Conservation (phyloP, 352 stramenopile genomes). For the Phytophthora niederhauseri region DNA sequence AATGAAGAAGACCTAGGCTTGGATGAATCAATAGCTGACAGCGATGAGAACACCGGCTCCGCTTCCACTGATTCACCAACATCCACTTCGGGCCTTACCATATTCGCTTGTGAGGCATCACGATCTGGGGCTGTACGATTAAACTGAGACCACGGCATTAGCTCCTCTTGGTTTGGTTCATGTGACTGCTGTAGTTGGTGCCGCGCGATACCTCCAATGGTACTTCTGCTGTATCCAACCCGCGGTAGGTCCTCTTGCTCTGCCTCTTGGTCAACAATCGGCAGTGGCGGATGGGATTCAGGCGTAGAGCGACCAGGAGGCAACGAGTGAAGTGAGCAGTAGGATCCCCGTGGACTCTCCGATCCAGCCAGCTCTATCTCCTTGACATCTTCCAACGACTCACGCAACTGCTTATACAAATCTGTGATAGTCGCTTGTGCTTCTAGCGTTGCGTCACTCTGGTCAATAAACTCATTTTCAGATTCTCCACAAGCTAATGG, state of each 20-base stretch:
- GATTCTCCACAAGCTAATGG: neutral
- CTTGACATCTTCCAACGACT: constrained; percentile 30
- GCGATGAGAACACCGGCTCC: neutral
- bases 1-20: neutral
- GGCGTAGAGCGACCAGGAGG: neutral
- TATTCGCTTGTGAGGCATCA: neutral
- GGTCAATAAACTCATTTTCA: constrained; percentile 6
- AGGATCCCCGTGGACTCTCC: constrained; percentile 9
- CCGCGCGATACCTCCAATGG: constrained; percentile 6
- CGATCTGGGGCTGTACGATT: constrained; percentile 6
- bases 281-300: constrained; percentile 6
- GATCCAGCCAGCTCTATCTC: constrained; percentile 16
- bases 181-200: constrained; percentile 9
- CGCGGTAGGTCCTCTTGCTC: constrained; percentile 7
- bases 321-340: constrained; percentile 17
- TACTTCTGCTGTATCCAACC: constrained; percentile 15
- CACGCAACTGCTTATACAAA: constrained; percentile 36
- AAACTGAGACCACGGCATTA: neutral
- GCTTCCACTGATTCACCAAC: constrained; percentile 1
- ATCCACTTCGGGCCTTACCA: constrained; percentile 4
- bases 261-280: constrained; percentile 22
- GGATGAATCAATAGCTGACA: neutral
- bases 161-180: constrained; percentile 7
- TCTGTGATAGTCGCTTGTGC: constrained; percentile 10
- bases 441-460: constrained; percentile 12